Base-by-base conservation (phyloP, 495 filamentous ascomycete genomes). In the Stereocaulon alpinum region DNA sequence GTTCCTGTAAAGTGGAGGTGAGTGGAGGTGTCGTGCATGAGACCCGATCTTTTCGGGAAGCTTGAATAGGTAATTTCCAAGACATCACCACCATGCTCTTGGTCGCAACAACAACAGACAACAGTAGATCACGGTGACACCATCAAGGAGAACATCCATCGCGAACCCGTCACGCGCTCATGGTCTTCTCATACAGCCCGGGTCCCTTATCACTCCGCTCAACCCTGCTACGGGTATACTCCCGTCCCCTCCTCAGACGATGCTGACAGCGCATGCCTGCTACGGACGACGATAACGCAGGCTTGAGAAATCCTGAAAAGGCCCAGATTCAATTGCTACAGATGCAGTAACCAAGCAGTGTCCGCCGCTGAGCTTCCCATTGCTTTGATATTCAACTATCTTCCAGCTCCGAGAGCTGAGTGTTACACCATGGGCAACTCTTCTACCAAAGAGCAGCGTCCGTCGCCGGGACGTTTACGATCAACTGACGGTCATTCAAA, bases 391-490 rank as follows among this genome's bases (percentile, higher is more conserved):
- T 20, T 37, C 24, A 24, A 17, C 3, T 37, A 20, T 40, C 20
- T 24, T 47, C 32, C 14, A 27, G 30, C 55, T 29, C 43, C 14
- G 20, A 2, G 6, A n/a, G 37, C 41, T 22, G 40, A 29, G 14
- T 47, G n/a, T 12, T 30, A 44, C 11, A 50, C 27, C 18, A 84
- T 84, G 82, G 82, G 82, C 29, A 84, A 84, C 61, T 77, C 77
- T 30, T 76, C 82, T 61, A 82, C 80, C 20, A 84, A 82, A 70
- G 82, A 84, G 67, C 71, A 76, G 47, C 76, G 80, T 53, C 65
- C 73, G 45, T 64, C 73, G 63, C 58, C 56, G 57, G 47, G 59
- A 55, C 63, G 54, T 44, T 47, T 55, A 49, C 47, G 67, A 56
- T 61, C 67, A 51, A 56, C 61, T 40, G 64, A 65, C 45, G 55